Percentiles rank a stretch among this genome's conserved stretches.
Evolutionary conservation across 164 flowering plant species (phyloP).

Genomic region (Magnolia officinalis): DNA sequence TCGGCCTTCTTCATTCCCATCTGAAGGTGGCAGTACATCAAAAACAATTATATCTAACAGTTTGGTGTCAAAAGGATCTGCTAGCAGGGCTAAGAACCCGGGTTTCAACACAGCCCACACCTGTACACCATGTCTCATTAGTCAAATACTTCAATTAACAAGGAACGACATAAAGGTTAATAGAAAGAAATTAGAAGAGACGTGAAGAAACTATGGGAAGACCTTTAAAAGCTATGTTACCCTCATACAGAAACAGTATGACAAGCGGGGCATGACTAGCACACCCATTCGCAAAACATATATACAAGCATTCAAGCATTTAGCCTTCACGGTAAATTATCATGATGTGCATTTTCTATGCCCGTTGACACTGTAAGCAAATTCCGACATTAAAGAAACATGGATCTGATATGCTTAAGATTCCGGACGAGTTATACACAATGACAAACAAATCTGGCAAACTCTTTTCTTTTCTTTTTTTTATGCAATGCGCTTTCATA

Average conservation of each 20-base stretch:
- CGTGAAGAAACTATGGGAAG: background rate
- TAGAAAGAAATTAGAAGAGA: background rate
- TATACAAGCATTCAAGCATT: background rate
- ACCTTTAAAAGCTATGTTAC: background rate
- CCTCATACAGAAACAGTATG: background rate
- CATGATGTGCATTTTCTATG: background rate
- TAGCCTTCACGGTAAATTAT: background rate
- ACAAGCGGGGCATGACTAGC: background rate
- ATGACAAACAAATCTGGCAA: background rate
- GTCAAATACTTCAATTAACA: background rate
- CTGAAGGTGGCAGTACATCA: slow-evolving; percentile 89
- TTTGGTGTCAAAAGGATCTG: slow-evolving; percentile 76
- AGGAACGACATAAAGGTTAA: background rate
- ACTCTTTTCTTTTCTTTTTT: background rate
- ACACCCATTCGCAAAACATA: background rate
- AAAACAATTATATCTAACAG: slow-evolving; percentile 90
- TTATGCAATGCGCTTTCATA: too few species aligned
- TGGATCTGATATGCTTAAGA: background rate
- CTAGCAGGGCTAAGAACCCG: slow-evolving; percentile 88
- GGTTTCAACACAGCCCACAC: slow-evolving; percentile 99
- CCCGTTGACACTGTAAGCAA: background rate
- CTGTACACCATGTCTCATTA: slow-evolving; percentile 30
- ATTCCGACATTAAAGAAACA: background rate
- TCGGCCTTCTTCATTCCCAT: slow-evolving; percentile 81
- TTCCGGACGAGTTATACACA: background rate